phyloP scores from a whole-genome alignment of 345 rosid species.

The Eucalyptus regnans region DNA sequence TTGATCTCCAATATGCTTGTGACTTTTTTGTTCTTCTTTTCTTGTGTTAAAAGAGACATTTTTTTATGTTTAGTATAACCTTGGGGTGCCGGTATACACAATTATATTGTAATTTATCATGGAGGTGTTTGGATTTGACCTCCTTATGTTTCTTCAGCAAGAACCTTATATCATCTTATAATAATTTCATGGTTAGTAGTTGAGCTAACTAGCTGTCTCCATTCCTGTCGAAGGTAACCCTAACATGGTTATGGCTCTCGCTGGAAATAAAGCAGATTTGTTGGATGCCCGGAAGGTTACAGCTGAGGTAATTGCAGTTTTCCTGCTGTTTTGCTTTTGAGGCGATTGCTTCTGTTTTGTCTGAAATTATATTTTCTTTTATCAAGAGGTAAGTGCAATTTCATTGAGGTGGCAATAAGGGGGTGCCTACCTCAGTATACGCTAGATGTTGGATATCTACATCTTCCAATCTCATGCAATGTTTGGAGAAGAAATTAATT shows the following conservation, averaged over 20 bases:
- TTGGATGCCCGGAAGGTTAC: constrained; percentile 69
- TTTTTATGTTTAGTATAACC: background rate
- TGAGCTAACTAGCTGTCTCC: background rate
- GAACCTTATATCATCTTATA: background rate
- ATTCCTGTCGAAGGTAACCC: constrained; percentile 44
- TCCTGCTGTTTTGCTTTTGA: background rate
- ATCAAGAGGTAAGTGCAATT: background rate
- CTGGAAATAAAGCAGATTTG: constrained; percentile 90
- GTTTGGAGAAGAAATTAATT: background rate
- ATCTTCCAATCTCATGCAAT: background rate
- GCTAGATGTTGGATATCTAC: background rate
- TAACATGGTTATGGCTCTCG: constrained; percentile 88
- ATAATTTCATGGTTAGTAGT: background rate
- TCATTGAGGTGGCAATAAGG: background rate
- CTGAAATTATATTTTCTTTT: background rate
- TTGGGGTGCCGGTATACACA: background rate
- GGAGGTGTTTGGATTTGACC: background rate
- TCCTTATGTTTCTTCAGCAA: background rate
- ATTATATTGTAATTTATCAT: background rate
- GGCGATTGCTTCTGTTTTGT: background rate
- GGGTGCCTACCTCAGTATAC: background rate
- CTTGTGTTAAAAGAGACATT: background rate
- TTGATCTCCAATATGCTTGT: background rate
- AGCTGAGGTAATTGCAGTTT: constrained; percentile 47
- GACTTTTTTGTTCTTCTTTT: background rate